Base-by-base conservation (phyloP, 2,329 filamentous ascomycete genomes). In the Diaporthe longicolla region DNA sequence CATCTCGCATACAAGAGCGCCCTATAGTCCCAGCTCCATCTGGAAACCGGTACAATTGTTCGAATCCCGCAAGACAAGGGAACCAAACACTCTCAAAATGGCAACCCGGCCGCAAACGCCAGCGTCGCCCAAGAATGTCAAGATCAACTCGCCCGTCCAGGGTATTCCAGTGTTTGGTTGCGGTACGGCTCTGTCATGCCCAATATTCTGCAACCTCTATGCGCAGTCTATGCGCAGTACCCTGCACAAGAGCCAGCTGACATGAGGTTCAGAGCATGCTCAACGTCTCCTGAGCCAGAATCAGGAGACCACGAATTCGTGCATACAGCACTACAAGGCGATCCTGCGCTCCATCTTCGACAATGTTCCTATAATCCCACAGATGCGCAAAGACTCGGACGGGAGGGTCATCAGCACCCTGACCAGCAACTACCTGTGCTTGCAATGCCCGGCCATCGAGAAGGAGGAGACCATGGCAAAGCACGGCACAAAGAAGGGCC, bases 341-440 rank as follows among this genome's bases (percentile, higher is more conserved):
- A 90, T 94, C 74, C 86, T 95, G 52, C 88, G 92, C 75, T 89
- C 90, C 73, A 91, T 95, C 76, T 92, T 93, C 83, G 92, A 95
- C 81, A 87, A 89, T 76, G 90, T 87, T 65, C 90, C 89, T 70
- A 87, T 92, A 79, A 88, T 92, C 63, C 87, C 89, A 35, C 93
- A 93, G 82, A 94, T 91, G 8, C 91, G 88, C 74, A 92, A 89
- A 77, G 85, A 85, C 65, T 78, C 85, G 40, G 89, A 92, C 73
- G 88, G 89, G 72, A 85, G 86, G 59, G 84, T 89, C 63, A 83
- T 90, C 76, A 72, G 72, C 19, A 90, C 89, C 8, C 82, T 93
- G 73, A 92, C 91, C 19, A 89, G 91, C 61, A 93, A 93, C 78
- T 94, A 92, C 80, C 87, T 94, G 35, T 94, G 93, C 78, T 83